A percentile compares a stretch with the other conserved stretches of the same genome.
Evolutionary conservation across 257 asterid species (phyloP).

Genomic region (Nicotiana tabacum): DNA sequence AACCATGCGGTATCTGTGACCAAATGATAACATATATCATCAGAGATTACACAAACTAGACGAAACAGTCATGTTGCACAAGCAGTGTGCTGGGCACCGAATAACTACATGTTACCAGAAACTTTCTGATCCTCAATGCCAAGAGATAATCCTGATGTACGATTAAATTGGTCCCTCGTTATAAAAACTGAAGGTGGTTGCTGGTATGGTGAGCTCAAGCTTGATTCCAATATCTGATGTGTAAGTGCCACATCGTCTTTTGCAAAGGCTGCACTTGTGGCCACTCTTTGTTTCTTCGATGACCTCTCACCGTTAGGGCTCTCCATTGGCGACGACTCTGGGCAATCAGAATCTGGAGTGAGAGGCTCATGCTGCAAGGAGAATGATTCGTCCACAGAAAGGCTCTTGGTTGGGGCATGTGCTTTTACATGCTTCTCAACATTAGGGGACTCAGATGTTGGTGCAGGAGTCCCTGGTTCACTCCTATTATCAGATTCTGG

Average conservation of each 20-base stretch:
- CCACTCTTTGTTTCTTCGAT: conserved; percentile 42
- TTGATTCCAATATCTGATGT: conserved; percentile 53
- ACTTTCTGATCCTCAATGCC: conserved; percentile 26
- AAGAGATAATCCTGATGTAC: conserved; percentile 24
- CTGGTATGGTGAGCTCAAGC: conserved; percentile 42
- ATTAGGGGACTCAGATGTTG: conserved; percentile 64
- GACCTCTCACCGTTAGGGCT: conserved; percentile 45
- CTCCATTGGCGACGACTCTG: conserved; percentile 36
- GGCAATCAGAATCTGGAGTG: conserved; percentile 73
- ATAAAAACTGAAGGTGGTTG: conserved; percentile 49
- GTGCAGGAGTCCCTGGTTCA: conserved; percentile 78
- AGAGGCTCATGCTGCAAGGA: conserved; percentile 76
- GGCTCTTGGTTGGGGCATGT: conserved; percentile 42
- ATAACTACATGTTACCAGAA: conserved; percentile 30
- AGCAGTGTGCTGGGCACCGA: conserved; percentile 6
- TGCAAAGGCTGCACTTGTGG: conserved; percentile 31
- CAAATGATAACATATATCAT: neutral
- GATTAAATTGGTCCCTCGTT: conserved; percentile 39
- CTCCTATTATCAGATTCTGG: conserved; percentile 55
- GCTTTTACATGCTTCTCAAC: conserved; percentile 48
- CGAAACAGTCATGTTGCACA: conserved; percentile 8
- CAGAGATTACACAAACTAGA: neutral
- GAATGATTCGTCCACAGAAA: conserved; percentile 69
- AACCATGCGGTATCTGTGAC: neutral
- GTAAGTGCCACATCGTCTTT: conserved; percentile 40